A percentile compares a stretch with the other conserved stretches of the same genome.
Evolutionary conservation across 2,329 filamentous ascomycete genomes (phyloP).

Genomic region (Ophiostoma quercus): DNA sequence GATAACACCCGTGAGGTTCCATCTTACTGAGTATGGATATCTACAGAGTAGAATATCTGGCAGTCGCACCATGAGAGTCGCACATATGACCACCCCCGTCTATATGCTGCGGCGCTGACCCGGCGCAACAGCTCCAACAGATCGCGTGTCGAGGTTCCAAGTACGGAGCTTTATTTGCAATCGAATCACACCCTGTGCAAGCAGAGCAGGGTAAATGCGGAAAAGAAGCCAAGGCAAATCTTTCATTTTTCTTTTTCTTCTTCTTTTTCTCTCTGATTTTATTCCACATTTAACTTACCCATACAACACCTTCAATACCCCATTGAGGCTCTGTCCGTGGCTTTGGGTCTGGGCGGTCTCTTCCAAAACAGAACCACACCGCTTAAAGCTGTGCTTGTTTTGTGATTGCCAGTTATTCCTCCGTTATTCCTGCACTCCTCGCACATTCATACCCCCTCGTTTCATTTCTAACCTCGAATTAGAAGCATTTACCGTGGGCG

Average conservation of each 20-base stretch:
- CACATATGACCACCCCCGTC: slow-evolving; percentile 25
- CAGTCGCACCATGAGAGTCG: slow-evolving; percentile 26
- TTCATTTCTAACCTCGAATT: slow-evolving; percentile 9
- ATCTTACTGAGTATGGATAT: background rate
- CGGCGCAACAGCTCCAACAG: slow-evolving; percentile 22
- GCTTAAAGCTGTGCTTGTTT: slow-evolving; percentile 9
- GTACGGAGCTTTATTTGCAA: slow-evolving; percentile 13
- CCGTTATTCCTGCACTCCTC: slow-evolving; percentile 12
- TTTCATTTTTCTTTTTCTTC: background rate
- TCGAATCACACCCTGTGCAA: slow-evolving; percentile 15
- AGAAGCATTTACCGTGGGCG: background rate
- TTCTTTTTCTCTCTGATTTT: background rate
- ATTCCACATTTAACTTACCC: too few species aligned
- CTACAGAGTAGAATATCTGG: background rate
- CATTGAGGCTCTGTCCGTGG: slow-evolving; percentile 3
- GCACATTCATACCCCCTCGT: background rate
- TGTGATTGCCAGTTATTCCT: slow-evolving; percentile 1
- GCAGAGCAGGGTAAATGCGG: background rate
- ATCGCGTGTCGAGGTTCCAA: slow-evolving; percentile 21
- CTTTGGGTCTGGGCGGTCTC: slow-evolving; percentile 8
- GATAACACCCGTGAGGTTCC: slow-evolving; percentile 17
- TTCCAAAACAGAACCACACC: slow-evolving; percentile 6
- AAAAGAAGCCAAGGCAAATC: background rate
- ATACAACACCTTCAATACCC: background rate
- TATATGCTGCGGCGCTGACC: slow-evolving; percentile 20